phyloP scores from a whole-genome alignment of 2,329 filamentous ascomycete genomes.

The Fusarium luffae region DNA sequence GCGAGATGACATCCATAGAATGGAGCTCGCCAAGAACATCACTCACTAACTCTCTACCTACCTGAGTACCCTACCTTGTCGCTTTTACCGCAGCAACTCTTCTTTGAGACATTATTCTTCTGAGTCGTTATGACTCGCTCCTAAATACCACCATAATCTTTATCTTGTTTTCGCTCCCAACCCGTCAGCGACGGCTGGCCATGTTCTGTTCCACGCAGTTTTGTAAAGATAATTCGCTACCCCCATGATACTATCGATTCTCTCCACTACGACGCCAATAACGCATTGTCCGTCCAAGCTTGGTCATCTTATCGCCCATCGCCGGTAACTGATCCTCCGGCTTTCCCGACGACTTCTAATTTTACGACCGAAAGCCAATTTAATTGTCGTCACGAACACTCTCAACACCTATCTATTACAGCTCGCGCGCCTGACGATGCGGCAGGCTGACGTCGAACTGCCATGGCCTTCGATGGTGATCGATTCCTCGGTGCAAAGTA shows the following conservation, averaged over 20 bases:
- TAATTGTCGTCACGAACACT: conserved; percentile 22
- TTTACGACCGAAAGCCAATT: conserved; percentile 6
- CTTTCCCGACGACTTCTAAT: conserved; percentile 6
- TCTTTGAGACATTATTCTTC: conserved; percentile 24
- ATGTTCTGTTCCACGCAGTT: conserved; percentile 37
- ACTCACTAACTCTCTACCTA: conserved; percentile 9
- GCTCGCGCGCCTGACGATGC: conserved; percentile 43
- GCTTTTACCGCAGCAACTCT: conserved; percentile 17
- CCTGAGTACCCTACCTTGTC: background rate
- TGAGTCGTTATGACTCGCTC: background rate
- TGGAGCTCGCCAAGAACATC: conserved; percentile 38
- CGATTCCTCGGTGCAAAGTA: conserved; percentile 29
- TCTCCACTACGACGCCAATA: conserved; percentile 24
- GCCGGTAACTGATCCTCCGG: conserved; percentile 19
- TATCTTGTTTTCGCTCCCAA: background rate
- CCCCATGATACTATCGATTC: conserved; percentile 41
- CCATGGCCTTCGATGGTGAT: conserved; percentile 39
- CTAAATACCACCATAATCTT: background rate
- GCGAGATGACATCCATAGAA: conserved; percentile 44
- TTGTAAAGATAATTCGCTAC: conserved; percentile 38
- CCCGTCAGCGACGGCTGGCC: conserved; percentile 38
- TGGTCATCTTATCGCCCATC: conserved; percentile 23
- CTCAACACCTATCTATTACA: conserved; percentile 29
- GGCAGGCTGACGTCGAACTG: conserved; percentile 39
- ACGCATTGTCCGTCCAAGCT: conserved; percentile 27